These are phyloP conservation scores for Arabidopsis lyrata DNA, from an alignment of 441 rosid genomes.

Conservation along the genomic window DNA sequence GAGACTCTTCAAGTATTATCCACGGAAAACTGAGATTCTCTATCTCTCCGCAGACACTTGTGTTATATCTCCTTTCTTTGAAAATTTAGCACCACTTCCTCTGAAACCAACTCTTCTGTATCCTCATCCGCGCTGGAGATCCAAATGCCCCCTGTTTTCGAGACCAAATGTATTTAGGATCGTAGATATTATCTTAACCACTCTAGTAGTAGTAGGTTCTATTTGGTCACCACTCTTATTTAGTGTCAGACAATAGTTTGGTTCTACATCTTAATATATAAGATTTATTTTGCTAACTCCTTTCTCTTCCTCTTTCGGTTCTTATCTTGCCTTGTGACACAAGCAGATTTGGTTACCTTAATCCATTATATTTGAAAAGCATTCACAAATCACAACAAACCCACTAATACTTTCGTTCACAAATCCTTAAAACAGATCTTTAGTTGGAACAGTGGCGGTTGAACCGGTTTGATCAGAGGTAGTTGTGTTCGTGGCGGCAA, in stretches of 20 bases:
- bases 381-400: constrained; percentile 35
- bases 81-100: constrained; percentile 21
- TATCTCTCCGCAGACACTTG: constrained; percentile 11
- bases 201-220: neutral
- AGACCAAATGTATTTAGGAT: neutral
- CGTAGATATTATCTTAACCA: neutral
- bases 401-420: neutral
- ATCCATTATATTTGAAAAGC: constrained; percentile 32
- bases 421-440: constrained; percentile 37
- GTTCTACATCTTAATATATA: neutral
- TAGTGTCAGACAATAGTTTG: neutral
- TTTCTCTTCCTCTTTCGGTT: neutral
- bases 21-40: neutral
- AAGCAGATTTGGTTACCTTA: constrained; percentile 7
- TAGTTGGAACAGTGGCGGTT: neutral
- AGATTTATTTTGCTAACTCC: neutral
- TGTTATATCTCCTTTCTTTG: constrained; percentile 32
- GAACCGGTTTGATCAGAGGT: constrained; percentile 18
- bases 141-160: neutral
- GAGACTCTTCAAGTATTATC: constrained; percentile 27
- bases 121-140: constrained; percentile 12
- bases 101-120: neutral
- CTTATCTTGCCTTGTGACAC: neutral
- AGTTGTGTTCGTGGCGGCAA: constrained; percentile 56
- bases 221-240: neutral